Evolutionary conservation across 1,284 basidiomycete species (phyloP), one percentile per base, ranked within the genome.

Genomic region (Vanrija sp.): DNA sequence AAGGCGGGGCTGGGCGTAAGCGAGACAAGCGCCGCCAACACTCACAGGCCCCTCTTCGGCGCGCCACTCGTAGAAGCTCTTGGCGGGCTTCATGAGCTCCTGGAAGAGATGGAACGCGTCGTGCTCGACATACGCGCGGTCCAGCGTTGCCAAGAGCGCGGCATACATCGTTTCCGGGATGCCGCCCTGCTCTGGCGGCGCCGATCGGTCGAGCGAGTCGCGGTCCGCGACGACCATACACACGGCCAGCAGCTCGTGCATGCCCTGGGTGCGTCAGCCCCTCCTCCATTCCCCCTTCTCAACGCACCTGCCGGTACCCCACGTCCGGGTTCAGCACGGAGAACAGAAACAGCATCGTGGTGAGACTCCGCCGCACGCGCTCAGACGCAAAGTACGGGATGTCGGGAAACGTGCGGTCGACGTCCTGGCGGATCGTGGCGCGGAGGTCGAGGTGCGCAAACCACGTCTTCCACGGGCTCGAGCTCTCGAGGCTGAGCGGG

Each of bases 351-450:
- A 97, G 80, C 26, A 94, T 85, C 62, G 91, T 88, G 0, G 88
- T 88, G 43, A 96, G 79, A 67, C 87, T 84, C n/a, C 80, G 78
- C 68, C 91, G 89, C 2, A 92, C 85, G 19, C 85, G 80, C 23
- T 81, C 72, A 19, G 85, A 80, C 25, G 87, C 84, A 72, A 96
- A 97, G 78, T 93, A 96, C 3, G 81, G 80, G 51, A 94, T 86
- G 60, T 96, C 93, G 9, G 93, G 93, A 70, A 95, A 96, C 83
- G 93, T 96, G 66, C 93, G 82, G 65, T 94, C 89, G 0, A 97
- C 93, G 71, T 97, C 93, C 74, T 94, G 90, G 21, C 84, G 77
- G 52, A 97, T 95, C 5, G 85, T 88, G 69, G 87, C 91, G 18
- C 91, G 82, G 34, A 95, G 79, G 51, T 96, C 93, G 23, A 92